Base-by-base conservation (phyloP, 2,329 filamentous ascomycete genomes). In the Pseudogymnoascus sp. region DNA sequence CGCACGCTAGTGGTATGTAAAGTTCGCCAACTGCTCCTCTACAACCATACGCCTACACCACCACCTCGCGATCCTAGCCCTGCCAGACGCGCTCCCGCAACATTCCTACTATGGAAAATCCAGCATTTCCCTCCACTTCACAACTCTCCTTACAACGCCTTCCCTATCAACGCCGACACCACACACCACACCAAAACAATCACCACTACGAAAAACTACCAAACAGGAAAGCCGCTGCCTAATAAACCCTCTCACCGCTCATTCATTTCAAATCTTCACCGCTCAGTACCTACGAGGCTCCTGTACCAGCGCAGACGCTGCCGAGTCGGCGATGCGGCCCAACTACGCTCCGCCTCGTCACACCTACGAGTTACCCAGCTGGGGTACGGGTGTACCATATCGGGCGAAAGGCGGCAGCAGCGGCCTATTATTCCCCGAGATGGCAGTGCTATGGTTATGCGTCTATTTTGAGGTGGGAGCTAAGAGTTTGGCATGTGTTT, bases 1-100 rank as follows among this genome's bases (percentile, higher is more conserved):
- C 0, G 88, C 89, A 0, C 79, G 87, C 0, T 86, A 88, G 42
- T 97, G 93, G 95, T 97, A 96, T 68, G 87, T 83, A 2, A 89
- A 89, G 68, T 90, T 91, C 0, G 89, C 90, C 0, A 89, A 96
- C 68, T 87, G 87, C 28, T 85, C 85, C 0, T 90, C 93, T 0
- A 83, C 82, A 0, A 86, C 89, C 0, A 93, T 93, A 0, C 81
- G 93, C 0, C 79, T 97, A 0, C 95, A 96, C 64, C 92, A 97
- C 68, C 92, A 97, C 70, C 78, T 97, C 0, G 93, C 92, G 0
- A 93, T 93, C 26, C 74, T 92, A 0, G 87, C 89, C 0, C 76
- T 88, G 0, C 87, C 87, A 0, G 85, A 89, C 63, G 81, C 82
- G 0, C 74, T 90, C 0, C 83, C 87, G 63, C 88, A 92, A 70